Base-by-base conservation (phyloP, 352 stramenopile genomes). In the Aphanomyces euteiches region DNA sequence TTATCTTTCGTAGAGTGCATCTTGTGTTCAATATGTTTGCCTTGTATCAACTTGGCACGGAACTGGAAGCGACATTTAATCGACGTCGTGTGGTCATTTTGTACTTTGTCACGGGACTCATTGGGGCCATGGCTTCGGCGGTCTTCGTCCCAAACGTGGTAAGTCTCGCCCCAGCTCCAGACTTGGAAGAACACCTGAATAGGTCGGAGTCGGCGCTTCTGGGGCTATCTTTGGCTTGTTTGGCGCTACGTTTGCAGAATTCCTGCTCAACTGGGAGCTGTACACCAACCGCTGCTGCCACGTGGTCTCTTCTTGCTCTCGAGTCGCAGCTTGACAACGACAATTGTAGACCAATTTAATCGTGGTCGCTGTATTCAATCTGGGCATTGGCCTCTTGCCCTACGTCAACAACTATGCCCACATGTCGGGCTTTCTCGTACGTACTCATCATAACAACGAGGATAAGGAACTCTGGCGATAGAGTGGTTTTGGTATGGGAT, bases 361-460 rank as follows among this genome's bases (percentile, higher is more conserved):
- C 2, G 72, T 85, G 40, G 85, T 88, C 59, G 82, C 88, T 17
- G 53, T 84, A 0, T 37, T 90, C 38, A 91, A 93, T 68, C 80
- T 78, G 21, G 50, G 81, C 3, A 67, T 93, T 41, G 85, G 85
- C 17, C 85, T 90, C 54, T 68, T 87, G 47, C 85, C 85, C 7
- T 90, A 83, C 70, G 75, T 91, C 15, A 84, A 93, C 72, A 93
- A 93, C 64, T 91, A 90, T 75, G 84, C 80, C 40, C 85, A 93
- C 67, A 67, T 90, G 6, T 83, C 82, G 56, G 85, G 83, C 15
- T 79, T 91, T 39, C 72, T 89, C 39, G 64, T 70, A 70, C 48
- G 36, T 15, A 13, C 3, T 57, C 43, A 34, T 7, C 4, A 34
- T 66, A 37, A 60, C 8, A 21, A 66, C 56, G 13, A 17, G 8